A percentile compares a stretch with the other conserved stretches of the same genome.
These are phyloP conservation scores for Penicillium frequentans DNA, from an alignment of 2,329 filamentous ascomycete genomes.

Conservation along the genomic window DNA sequence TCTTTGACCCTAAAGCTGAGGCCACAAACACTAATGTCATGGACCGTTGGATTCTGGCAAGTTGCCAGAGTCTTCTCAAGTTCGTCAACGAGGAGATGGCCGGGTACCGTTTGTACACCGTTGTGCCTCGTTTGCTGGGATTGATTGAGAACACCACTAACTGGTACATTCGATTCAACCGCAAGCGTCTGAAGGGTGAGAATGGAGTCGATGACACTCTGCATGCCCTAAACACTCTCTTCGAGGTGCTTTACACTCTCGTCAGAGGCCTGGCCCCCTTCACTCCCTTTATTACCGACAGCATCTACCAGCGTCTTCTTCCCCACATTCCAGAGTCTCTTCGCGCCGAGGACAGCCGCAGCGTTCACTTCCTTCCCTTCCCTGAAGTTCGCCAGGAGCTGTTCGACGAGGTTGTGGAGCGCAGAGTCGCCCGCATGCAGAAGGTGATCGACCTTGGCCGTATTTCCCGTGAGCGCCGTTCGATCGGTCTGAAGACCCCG, in stretches of 20 bases:
- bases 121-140: slow-evolving; percentile 77
- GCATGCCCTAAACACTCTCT: slow-evolving; percentile 89
- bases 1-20: slow-evolving; percentile 75
- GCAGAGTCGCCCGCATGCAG: slow-evolving; percentile 88
- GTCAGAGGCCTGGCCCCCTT: slow-evolving; percentile 89
- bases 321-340: slow-evolving; percentile 76
- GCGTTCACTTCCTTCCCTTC: slow-evolving; percentile 89
- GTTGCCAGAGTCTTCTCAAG: slow-evolving; percentile 83
- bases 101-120: slow-evolving; percentile 81
- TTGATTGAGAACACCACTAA: slow-evolving; percentile 97
- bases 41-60: slow-evolving; percentile 93
- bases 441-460: slow-evolving; percentile 89
- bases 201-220: slow-evolving; percentile 81
- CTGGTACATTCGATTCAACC: slow-evolving; percentile 97
- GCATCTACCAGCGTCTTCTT: slow-evolving; percentile 82
- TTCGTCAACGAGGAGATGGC: slow-evolving; percentile 92
- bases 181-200: slow-evolving; percentile 86
- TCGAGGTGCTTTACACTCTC: slow-evolving; percentile 88
- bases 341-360: slow-evolving; percentile 70
- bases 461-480: slow-evolving; percentile 79
- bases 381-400: slow-evolving; percentile 85
- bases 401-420: slow-evolving; percentile 82
- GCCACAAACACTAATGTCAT: slow-evolving; percentile 84
- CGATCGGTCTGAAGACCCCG: slow-evolving; percentile 85
- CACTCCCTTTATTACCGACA: slow-evolving; percentile 92